Evolutionary conservation across 2,329 filamentous ascomycete species (phyloP).

Genomic region (Verticillium dahliae): DNA sequence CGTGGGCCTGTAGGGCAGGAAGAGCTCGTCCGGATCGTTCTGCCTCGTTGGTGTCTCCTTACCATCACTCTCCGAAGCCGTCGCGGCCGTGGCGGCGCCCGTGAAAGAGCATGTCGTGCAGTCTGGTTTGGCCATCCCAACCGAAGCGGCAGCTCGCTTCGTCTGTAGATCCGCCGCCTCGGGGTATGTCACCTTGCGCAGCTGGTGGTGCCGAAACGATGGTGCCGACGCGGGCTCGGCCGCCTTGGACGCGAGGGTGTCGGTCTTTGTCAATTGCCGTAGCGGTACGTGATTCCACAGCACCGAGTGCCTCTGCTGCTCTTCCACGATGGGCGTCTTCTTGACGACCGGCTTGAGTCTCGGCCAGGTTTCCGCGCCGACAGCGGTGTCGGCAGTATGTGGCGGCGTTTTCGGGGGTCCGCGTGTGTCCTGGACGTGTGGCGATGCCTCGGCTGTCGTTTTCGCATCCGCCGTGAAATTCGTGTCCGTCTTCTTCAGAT

Average conservation of each 20-base stretch:
- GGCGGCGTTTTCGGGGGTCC: neutral
- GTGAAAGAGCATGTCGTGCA: neutral
- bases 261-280: neutral
- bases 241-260: neutral
- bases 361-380: neutral
- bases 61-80: neutral
- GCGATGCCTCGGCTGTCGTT: neutral
- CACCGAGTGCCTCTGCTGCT: neutral
- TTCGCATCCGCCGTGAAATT: neutral
- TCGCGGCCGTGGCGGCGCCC: neutral
- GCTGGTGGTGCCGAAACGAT: neutral
- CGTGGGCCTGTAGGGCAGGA: neutral
- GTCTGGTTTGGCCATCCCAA: neutral
- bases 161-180: neutral
- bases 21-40: neutral
- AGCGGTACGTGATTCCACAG: neutral
- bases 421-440: neutral
- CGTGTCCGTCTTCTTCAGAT: neutral
- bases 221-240: neutral
- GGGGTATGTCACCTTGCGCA: constrained; percentile 1
- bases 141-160: neutral
- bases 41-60: neutral
- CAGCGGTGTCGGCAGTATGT: neutral
- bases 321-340: neutral
- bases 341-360: neutral